Evolutionary conservation across 345 rosid species (phyloP).

Genomic region (Punica granatum): DNA sequence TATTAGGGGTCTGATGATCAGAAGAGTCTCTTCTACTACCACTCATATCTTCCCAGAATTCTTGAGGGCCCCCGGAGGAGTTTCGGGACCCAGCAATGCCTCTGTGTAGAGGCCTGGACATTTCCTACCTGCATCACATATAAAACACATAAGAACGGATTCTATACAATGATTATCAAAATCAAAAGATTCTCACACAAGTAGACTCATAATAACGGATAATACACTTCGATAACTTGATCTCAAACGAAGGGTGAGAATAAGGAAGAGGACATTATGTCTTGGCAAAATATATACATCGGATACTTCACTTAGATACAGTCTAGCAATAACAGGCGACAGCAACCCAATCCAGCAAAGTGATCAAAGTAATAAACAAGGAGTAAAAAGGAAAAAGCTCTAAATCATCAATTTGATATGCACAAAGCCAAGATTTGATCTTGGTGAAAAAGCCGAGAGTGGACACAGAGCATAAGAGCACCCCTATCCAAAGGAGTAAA

Average conservation of each 20-base stretch:
- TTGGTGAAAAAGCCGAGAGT: not conserved
- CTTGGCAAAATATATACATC: not conserved
- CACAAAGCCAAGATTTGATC: not conserved
- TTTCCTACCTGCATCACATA: constrained; percentile 5
- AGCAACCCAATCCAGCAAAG: not conserved
- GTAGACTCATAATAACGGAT: not conserved
- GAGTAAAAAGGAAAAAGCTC: not conserved
- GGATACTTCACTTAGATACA: not conserved
- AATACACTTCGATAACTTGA: not conserved
- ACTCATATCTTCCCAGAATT: constrained; percentile 41
- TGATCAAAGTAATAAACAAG: not conserved
- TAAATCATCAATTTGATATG: not conserved
- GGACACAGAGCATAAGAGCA: not conserved
- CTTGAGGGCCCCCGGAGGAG: constrained; percentile 46
- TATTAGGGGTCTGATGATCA: constrained; percentile 32
- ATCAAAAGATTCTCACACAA: not conserved
- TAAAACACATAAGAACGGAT: not conserved
- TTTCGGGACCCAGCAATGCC: not conserved
- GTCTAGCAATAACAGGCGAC: not conserved
- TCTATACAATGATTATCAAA: not conserved
- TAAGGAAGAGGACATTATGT: not conserved
- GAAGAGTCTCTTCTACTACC: constrained; percentile 47
- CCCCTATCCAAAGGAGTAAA: not conserved
- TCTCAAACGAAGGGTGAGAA: not conserved
- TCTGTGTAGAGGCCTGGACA: constrained; percentile 10